phyloP scores from a whole-genome alignment of 768 basidiomycete genomes.

The Naematelia encephala region DNA sequence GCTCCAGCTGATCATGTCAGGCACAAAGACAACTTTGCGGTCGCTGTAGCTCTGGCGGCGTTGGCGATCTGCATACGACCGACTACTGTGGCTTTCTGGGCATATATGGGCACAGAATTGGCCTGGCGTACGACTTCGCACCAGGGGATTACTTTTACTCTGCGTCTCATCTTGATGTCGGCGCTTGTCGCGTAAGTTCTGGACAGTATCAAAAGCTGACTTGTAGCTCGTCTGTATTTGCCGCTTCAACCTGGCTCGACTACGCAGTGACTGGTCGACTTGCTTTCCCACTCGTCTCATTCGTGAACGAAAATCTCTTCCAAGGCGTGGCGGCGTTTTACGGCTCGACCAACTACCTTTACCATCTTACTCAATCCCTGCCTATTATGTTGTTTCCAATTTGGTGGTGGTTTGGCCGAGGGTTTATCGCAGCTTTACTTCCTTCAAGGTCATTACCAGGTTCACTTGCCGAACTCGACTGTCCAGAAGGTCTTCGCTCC shows the following conservation, averaged over 20 bases:
- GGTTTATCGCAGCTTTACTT: constrained; percentile 22
- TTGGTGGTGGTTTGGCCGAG: constrained; percentile 48
- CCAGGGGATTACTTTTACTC: neutral
- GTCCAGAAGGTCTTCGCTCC: constrained; percentile 18
- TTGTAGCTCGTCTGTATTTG: constrained; percentile 27
- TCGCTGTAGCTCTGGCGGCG: constrained; percentile 62
- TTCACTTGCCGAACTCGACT: constrained; percentile 17
- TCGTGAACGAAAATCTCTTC: constrained; percentile 76
- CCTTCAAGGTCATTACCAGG: constrained; percentile 12
- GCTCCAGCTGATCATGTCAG: constrained; percentile 1
- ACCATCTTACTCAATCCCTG: constrained; percentile 78
- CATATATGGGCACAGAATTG: constrained; percentile 62
- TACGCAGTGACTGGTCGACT: constrained; percentile 55
- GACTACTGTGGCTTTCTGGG: constrained; percentile 83
- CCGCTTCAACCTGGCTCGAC: constrained; percentile 56
- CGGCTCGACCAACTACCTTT: constrained; percentile 79
- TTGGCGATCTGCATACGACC: constrained; percentile 79
- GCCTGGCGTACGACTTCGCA: constrained; percentile 34
- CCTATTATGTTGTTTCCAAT: constrained; percentile 83
- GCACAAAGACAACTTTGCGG: constrained; percentile 15
- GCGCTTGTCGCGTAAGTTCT: neutral
- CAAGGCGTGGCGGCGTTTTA: constrained; percentile 82
- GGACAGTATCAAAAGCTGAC: neutral
- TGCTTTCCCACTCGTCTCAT: constrained; percentile 75
- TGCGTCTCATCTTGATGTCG: neutral